Evolutionary conservation across 2,329 filamentous ascomycete species (phyloP).

Genomic region (Zymoseptoria crescenta): DNA sequence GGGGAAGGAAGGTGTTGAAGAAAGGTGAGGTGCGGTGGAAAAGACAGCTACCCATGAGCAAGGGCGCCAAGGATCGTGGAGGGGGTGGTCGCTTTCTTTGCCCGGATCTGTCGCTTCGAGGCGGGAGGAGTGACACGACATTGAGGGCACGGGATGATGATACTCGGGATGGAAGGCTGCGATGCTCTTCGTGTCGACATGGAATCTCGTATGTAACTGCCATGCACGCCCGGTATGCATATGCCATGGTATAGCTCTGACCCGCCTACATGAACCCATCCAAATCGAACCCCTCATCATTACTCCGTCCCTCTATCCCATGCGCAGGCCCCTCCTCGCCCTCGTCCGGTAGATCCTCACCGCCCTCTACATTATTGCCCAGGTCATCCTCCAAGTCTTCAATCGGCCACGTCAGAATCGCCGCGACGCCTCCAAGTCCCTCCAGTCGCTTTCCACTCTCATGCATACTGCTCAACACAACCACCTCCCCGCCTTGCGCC

Average conservation of each 20-base stretch:
- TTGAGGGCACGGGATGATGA: too few relatives aligned
- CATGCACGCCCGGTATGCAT: background rate
- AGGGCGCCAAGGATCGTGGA: background rate
- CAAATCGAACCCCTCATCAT: background rate
- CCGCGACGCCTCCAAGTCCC: conserved; percentile 77
- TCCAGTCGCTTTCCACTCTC: conserved; percentile 84
- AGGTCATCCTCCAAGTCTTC: conserved; percentile 64
- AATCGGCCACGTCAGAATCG: conserved; percentile 83
- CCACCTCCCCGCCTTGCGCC: conserved; percentile 72
- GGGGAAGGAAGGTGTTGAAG: background rate
- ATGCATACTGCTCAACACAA: conserved; percentile 86
- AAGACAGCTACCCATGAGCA: too few relatives aligned
- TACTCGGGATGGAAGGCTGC: background rate
- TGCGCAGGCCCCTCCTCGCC: conserved; percentile 5
- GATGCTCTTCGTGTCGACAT: conserved; percentile 11
- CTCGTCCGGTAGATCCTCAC: conserved; percentile 14
- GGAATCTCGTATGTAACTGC: background rate
- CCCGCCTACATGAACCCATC: background rate
- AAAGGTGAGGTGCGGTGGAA: background rate
- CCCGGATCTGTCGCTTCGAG: background rate
- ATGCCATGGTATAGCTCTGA: background rate
- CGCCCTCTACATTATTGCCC: conserved; percentile 16
- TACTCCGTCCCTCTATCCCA: conserved; percentile 16
- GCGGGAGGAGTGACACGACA: too few relatives aligned
- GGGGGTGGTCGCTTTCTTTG: background rate